Evolutionary conservation across 768 basidiomycete species (phyloP).

Genomic region (Guyanaporus albipodus): DNA sequence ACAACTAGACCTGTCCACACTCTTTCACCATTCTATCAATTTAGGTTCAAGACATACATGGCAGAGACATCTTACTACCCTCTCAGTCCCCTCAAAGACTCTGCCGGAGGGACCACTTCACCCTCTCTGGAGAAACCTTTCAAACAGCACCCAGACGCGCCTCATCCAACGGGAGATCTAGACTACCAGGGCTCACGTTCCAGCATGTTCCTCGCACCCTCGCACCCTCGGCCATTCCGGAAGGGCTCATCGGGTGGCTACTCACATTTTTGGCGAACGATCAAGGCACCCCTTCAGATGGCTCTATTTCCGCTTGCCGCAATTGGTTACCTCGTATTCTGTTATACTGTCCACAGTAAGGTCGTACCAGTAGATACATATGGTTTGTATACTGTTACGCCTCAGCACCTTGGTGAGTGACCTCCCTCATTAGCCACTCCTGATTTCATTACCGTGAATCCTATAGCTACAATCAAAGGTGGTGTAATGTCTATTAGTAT

Average conservation of each 20-base stretch:
- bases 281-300: slow-evolving; percentile 11
- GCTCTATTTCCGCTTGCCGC: slow-evolving; percentile 24
- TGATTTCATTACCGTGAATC: background rate
- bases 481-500: slow-evolving; percentile 27
- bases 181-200: background rate
- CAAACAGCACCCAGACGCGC: background rate
- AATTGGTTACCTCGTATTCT: slow-evolving; percentile 28
- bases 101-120: background rate
- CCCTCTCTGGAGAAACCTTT: background rate
- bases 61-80: slow-evolving; percentile 18
- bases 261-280: slow-evolving; percentile 5
- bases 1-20: slow-evolving; percentile 3
- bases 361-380: slow-evolving; percentile 25
- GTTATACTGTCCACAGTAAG: slow-evolving; percentile 23
- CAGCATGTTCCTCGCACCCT: slow-evolving; percentile 5
- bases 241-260: background rate
- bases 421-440: background rate
- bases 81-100: slow-evolving; percentile 9
- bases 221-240: background rate
- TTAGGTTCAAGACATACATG: slow-evolving; percentile 5
- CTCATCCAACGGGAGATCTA: background rate
- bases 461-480: slow-evolving; percentile 25
- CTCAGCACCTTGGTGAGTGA: slow-evolving; percentile 18
- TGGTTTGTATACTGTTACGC: slow-evolving; percentile 20
- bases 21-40: slow-evolving; percentile 2